Evolutionary conservation across 352 stramenopile species (phyloP), one percentile per base, ranked within the genome.

Genomic region (Paralagenidium karlingii): DNA sequence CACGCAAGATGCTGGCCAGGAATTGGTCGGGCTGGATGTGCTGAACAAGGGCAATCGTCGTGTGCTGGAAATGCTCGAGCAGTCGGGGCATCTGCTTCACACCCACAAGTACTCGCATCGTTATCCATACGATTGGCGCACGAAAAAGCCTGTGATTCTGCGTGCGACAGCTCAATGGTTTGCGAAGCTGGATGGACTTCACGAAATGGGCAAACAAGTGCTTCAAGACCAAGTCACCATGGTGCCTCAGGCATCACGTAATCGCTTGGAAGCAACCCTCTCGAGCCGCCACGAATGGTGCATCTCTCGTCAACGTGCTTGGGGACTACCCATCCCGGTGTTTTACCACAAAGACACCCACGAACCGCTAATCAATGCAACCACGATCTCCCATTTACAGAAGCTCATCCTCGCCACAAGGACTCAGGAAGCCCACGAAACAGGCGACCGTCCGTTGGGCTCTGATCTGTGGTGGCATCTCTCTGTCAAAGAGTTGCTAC

Each of bases 41-140:
- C 54, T 85, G 22, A 60, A 53, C 3, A 88, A 97, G 18, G 95
- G 95, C 38, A 98, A 96, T 49, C 51, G 62, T 22, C 86, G 78
- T 2, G 82, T 98, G n/a, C 67, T 98, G 40, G 67, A 89, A 19
- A 61, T 77, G 32, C 71, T 98, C 13, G 53, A 66, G 29, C 51
- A 75, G 27, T 56, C 60, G 2, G 82, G 82, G 22, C 65, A 80
- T 11, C 64, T 99, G 38, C 62, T 98, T 20, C 73, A 78, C 7
- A 74, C 71, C 11, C 54, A 82, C 52, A 71, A 86, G 43, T 97
- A 97, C 52, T 71, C 78, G 39, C 95, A 99, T 40, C 65, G 77
- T 40, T 99, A 99, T 63, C 94, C 94, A 25, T 99, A 99, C 77
- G 96, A 99, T 71, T 99, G 96, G 95, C 79, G 96, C 42, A 98